Conservation (phyloP, 1,284 basidiomycete genomes). For the Papiliotrema fonsecae region DNA sequence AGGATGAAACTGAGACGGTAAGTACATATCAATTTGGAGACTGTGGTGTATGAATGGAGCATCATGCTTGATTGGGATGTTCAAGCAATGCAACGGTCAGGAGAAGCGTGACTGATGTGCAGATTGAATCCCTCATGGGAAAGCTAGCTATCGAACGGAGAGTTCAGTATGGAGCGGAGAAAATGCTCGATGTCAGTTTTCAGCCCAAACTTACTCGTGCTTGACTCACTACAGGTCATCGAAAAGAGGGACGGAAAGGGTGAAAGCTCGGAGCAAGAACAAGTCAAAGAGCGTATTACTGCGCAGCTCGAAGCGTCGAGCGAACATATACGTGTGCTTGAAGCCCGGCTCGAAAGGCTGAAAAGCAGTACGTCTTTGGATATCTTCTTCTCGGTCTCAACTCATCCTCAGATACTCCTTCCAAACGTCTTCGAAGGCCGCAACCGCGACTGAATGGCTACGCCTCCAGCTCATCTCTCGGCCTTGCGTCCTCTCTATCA, state of each 20-base stretch:
- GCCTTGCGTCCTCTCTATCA: constrained; percentile 17
- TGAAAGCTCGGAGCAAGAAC: constrained; percentile 30
- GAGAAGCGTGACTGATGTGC: no score
- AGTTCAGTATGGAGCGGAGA: constrained; percentile 54
- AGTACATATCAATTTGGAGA: no score
- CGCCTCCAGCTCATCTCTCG: constrained; percentile 27
- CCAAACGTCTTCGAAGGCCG: constrained; percentile 24
- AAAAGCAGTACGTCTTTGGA: constrained; percentile 18
- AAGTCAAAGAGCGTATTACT: constrained; percentile 39
- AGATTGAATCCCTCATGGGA: constrained; percentile 49
- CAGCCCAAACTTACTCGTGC: background rate
- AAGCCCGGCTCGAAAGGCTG: constrained; percentile 34
- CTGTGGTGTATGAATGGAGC: no score
- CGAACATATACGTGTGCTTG: constrained; percentile 38
- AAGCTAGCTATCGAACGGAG: constrained; percentile 50
- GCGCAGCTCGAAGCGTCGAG: constrained; percentile 45
- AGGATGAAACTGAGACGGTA: constrained; percentile 1
- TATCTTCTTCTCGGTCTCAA: background rate
- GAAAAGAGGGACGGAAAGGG: constrained; percentile 27
- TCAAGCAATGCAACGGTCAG: no score
- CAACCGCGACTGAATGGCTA: constrained; percentile 37
- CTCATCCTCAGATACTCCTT: constrained; percentile 23
- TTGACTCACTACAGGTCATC: constrained; percentile 26
- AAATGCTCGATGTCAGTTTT: constrained; percentile 51
- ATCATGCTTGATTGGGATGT: no score